Evolutionary conservation across 148 eudicot species (phyloP), one percentile per base, ranked within the genome.

Genomic region (Linanthus parryae): DNA sequence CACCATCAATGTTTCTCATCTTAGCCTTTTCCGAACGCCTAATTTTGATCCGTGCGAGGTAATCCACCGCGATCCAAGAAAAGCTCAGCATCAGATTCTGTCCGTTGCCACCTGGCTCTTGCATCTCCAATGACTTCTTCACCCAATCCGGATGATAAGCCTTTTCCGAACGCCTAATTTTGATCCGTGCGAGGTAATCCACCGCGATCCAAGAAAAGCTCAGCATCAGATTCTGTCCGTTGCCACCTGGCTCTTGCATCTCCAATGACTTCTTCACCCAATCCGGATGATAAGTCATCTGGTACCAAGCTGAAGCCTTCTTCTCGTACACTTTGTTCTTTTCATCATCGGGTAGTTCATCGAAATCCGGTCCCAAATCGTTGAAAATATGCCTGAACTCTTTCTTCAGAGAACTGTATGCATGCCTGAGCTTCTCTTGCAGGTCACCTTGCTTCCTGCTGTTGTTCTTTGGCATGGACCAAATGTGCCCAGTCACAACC

Each of bases 221-320:
- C 23, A 91, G 57, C 72, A 81, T 72, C 8, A 74, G 70, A 8
- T 56, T 65, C 34, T 61, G 65, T 33, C 52, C n/a, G n/a, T n/a
- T n/a, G 14, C 56, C 76, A 38, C 68, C 83, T 2, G 76, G 71
- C 37, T 54, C 73, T 58, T 58, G 88, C 69, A 74, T 27, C 53
- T 69, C 75, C 62, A 49, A 33, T 2, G 79, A 72, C 54, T 43
- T 61, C 16, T 65, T 58, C 36, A 83, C 64, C 85, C 88, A 81
- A 10, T 51, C 61, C 1, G 81, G 66, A 44, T 77, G 86, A 56
- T 91, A 91, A 5, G 82, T 91, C 14, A 86, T 84, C 59, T 64
- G 87, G 57, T 91, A 91, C 98, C 98, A 91, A 0, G 98, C 98
- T 0, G 95, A 91, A 3, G 98, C 98, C 74, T 87, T 91, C 52